Percentiles rank a stretch among this genome's conserved stretches.
Evolutionary conservation across 2,329 filamentous ascomycete species (phyloP).

Genomic region (Clarireedia paspali): DNA sequence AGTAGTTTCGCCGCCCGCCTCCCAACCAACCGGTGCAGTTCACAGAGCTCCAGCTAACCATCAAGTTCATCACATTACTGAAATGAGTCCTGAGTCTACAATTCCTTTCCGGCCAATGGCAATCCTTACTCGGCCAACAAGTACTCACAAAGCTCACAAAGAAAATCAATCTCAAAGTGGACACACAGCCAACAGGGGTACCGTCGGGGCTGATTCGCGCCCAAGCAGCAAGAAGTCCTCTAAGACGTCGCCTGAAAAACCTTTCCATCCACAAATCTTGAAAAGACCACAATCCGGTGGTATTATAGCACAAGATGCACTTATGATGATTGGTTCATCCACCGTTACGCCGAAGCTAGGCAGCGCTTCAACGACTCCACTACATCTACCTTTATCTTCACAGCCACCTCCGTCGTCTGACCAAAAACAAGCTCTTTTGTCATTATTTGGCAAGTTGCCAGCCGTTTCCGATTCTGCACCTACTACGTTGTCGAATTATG

Average conservation of each 20-base stretch:
- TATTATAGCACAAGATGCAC: constrained; percentile 12
- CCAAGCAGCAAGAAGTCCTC: neutral
- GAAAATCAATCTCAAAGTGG: no score
- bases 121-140: constrained; percentile 24
- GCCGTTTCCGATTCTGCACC: constrained; percentile 7
- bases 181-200: no score
- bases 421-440: constrained; percentile 38
- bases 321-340: neutral
- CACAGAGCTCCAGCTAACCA: constrained; percentile 10
- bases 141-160: constrained; percentile 12
- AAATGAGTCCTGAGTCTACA: constrained; percentile 22
- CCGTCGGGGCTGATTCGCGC: neutral
- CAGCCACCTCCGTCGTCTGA: constrained; percentile 34
- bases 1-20: constrained; percentile 15
- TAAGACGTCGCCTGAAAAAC: constrained; percentile 30
- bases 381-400: constrained; percentile 5
- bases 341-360: neutral
- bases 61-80: constrained; percentile 6
- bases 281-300: constrained; percentile 38
- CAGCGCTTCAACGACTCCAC: neutral
- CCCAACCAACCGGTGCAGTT: neutral
- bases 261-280: constrained; percentile 46
- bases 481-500: constrained; percentile 6
- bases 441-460: constrained; percentile 23
- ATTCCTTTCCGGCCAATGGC: constrained; percentile 24